Evolutionary conservation across 805 yeast species (phyloP).

Genomic region (Nakazawaea peltata): DNA sequence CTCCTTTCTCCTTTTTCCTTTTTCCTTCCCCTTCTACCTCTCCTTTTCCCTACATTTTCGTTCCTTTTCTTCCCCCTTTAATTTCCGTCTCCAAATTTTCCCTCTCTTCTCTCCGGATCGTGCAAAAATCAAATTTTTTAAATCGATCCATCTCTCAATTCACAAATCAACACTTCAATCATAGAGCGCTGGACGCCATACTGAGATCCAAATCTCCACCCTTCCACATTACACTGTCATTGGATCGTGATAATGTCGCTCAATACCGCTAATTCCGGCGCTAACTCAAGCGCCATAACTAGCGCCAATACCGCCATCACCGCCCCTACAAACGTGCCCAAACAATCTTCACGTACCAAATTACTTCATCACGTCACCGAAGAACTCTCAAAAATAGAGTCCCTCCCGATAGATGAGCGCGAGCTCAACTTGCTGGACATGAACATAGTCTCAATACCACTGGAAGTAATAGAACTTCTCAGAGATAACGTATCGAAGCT

Average conservation of each 20-base stretch:
- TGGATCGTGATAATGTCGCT: no score
- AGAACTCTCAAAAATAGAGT: conserved; percentile 14
- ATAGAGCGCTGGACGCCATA: no score
- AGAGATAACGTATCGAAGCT: conserved; percentile 36
- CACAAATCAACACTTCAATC: no score
- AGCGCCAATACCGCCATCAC: conserved; percentile 2
- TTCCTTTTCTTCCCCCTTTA: background rate
- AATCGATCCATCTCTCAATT: no score
- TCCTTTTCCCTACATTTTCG: background rate
- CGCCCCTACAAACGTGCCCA: no score
- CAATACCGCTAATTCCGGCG: no score
- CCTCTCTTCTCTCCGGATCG: background rate
- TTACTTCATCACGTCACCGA: conserved; percentile 15
- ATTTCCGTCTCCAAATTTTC: background rate
- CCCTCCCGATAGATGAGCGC: conserved; percentile 16
- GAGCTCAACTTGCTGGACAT: conserved; percentile 31
- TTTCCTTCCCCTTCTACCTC: no score
- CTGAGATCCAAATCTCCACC: no score
- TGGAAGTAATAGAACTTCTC: conserved; percentile 13
- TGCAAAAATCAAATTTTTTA: no score
- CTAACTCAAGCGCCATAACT: background rate
- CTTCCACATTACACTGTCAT: no score
- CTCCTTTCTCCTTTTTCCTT: background rate
- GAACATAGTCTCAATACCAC: conserved; percentile 28
- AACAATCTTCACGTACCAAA: conserved; percentile 10